Evolutionary conservation across 805 yeast genomes (phyloP), one percentile per base, ranked within the genome.

Genomic region (baker's yeast (Saccharomyces cerevisiae)): DNA sequence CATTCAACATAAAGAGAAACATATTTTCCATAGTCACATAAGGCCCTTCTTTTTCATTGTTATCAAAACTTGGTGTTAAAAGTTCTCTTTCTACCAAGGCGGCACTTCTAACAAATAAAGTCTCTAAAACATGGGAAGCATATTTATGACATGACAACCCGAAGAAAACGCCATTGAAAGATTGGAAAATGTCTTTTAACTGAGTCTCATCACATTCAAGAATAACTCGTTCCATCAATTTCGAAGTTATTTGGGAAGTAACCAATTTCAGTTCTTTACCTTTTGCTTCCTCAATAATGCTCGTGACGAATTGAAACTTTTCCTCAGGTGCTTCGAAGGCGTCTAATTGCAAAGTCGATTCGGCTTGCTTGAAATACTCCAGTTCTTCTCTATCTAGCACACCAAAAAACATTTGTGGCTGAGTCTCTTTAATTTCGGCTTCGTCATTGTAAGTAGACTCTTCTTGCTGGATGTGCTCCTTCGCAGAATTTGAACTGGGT

Each of bases 221-320:
- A n/a, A 92, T 79, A 57, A 92, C 73, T 65, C 99, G 77, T 70
- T 92, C 99, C 76, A 94, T 78, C 55, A 94, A 76, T 68, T 92
- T 92, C 26, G 98, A 92, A 69, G 97, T 90, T 54, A 92, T 89
- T 66, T 91, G 97, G 65, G 92, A 91, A 2, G 97, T 92, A 3
- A 87, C 96, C 46, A 92, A 76, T 70, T 94, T 92, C 61, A 94
- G 74, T 70, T 92, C 98, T 63, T 91, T 90, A 2, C 96, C 97
- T 49, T 79, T 76, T 24, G 90, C 80, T 73, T 94, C 99, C 59
- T 85, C 92, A 60, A 91, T 77, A 1, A 92, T 87, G 61, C 94
- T 84, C 2, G 78, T 70, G 30, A 89, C 83, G 64, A 92, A 90
- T 1, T 85, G 84, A 6, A 68, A 70, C 60, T 84, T 79, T 59